These are phyloP conservation scores for Chrysanthemum seticuspe DNA, from an alignment of 129 eudicot genomes.

Conservation along the genomic window DNA sequence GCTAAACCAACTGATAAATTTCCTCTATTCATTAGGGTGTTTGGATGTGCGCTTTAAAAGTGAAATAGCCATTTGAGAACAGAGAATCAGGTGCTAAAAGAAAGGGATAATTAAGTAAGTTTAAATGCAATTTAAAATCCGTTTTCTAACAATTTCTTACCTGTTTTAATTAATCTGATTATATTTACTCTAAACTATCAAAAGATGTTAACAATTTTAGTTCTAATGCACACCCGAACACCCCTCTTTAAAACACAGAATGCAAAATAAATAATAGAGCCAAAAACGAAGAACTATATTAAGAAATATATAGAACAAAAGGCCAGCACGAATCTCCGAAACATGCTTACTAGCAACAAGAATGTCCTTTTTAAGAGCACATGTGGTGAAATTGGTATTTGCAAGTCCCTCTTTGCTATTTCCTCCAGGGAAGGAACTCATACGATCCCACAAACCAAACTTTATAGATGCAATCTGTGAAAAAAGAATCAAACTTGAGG, in stretches of 20 bases:
- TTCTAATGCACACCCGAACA: neutral
- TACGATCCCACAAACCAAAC: conserved; percentile 75
- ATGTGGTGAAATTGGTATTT: no score
- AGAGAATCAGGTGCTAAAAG: conserved; percentile 6
- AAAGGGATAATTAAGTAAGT: neutral
- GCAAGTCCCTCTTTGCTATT: no score
- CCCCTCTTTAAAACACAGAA: conserved; percentile 4
- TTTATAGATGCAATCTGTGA: conserved; percentile 72
- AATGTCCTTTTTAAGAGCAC: conserved; percentile 11
- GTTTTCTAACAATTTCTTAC: neutral
- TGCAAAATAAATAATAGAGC: neutral
- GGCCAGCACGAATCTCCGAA: no score
- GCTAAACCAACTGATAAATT: neutral
- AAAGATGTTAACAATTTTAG: neutral
- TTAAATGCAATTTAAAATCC: neutral
- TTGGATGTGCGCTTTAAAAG: neutral
- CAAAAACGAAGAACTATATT: neutral
- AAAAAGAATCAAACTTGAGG: conserved; percentile 1
- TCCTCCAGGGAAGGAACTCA: conserved; percentile 19
- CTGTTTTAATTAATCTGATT: neutral
- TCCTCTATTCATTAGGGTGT: conserved; percentile 1
- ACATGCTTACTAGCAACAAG: conserved; percentile 8
- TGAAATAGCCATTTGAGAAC: neutral
- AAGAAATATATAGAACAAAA: neutral
- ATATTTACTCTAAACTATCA: neutral